Conservation (phyloP, 108 stramenopile species). For the Conticribra guillardii region DNA sequence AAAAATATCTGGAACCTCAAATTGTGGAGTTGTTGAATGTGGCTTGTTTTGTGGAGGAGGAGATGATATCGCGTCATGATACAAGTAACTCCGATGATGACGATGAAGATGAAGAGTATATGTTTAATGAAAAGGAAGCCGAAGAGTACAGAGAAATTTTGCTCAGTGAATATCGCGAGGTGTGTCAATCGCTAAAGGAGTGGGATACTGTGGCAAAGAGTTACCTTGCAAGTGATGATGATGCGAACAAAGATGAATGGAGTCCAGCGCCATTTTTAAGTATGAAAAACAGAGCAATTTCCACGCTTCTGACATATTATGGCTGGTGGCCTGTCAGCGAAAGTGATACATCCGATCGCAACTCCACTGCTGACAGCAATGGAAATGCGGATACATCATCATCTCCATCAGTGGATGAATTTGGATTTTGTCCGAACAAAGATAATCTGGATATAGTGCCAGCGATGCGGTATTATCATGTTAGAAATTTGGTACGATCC, state of each 20-base stretch:
- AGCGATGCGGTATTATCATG: slow-evolving; percentile 78
- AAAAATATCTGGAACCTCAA: slow-evolving; percentile 59
- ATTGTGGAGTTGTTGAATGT: slow-evolving; percentile 54
- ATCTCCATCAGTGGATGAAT: slow-evolving; percentile 30
- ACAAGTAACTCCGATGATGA: background rate
- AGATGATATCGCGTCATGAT: slow-evolving; percentile 23
- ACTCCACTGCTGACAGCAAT: slow-evolving; percentile 9
- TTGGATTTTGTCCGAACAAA: slow-evolving; percentile 50
- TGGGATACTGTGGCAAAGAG: background rate
- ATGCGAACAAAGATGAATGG: slow-evolving; percentile 26
- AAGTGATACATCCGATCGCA: background rate
- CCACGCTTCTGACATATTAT: slow-evolving; percentile 49
- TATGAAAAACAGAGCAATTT: slow-evolving; percentile 61
- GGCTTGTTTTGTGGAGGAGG: slow-evolving; percentile 58
- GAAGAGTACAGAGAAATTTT: slow-evolving; percentile 36
- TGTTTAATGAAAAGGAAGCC: slow-evolving; percentile 21
- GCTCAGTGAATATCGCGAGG: slow-evolving; percentile 23
- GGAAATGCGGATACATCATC: slow-evolving; percentile 25
- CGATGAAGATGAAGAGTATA: slow-evolving; percentile 33
- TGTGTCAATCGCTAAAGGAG: slow-evolving; percentile 19
- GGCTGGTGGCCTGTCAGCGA: slow-evolving; percentile 25
- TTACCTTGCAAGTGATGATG: too few species aligned
- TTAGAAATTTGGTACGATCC: slow-evolving; percentile 70
- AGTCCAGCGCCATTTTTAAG: slow-evolving; percentile 52
- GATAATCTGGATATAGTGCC: slow-evolving; percentile 34